These are phyloP conservation scores for Pythium apleroticum DNA, from an alignment of 352 stramenopile genomes.

Conservation along the genomic window DNA sequence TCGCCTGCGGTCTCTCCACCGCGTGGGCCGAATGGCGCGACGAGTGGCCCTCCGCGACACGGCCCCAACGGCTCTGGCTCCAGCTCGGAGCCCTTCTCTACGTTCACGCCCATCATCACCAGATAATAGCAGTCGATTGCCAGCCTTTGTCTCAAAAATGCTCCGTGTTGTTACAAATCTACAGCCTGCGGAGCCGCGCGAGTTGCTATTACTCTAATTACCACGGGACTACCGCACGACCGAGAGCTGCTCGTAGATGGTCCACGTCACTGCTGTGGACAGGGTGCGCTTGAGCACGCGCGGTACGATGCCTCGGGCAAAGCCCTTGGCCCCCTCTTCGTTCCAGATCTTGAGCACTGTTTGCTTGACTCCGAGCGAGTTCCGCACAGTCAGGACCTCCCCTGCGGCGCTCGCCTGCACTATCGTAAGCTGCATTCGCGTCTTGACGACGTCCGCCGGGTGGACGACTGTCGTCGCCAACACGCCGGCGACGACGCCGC, in stretches of 20 bases:
- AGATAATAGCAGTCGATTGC: conserved; percentile 39
- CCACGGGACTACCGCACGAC: conserved; percentile 37
- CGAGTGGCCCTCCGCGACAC: conserved; percentile 27
- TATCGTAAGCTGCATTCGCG: conserved; percentile 85
- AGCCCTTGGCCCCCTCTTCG: conserved; percentile 91
- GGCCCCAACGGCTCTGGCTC: conserved; percentile 14
- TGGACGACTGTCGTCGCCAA: conserved; percentile 83
- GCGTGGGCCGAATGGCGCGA: conserved; percentile 24
- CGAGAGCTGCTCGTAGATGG: conserved; percentile 96
- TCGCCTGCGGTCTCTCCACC: not conserved
- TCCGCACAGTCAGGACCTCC: conserved; percentile 38
- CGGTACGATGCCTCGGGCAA: conserved; percentile 93
- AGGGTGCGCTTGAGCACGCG: conserved; percentile 96
- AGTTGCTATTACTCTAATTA: conserved; percentile 4
- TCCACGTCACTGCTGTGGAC: conserved; percentile 99
- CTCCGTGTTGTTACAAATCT: conserved; percentile 7
- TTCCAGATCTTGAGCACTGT: conserved; percentile 84
- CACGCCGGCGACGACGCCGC: conserved; percentile 71
- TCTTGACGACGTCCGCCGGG: conserved; percentile 86
- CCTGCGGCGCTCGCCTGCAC: conserved; percentile 35
- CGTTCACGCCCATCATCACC: conserved; percentile 87
- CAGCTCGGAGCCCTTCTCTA: conserved; percentile 62
- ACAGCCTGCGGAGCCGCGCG: not conserved
- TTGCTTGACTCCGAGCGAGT: conserved; percentile 62
- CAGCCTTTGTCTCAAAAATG: not conserved